These are phyloP conservation scores for Centaurea solstitialis DNA, from an alignment of 129 eudicot species.

Conservation along the genomic window DNA sequence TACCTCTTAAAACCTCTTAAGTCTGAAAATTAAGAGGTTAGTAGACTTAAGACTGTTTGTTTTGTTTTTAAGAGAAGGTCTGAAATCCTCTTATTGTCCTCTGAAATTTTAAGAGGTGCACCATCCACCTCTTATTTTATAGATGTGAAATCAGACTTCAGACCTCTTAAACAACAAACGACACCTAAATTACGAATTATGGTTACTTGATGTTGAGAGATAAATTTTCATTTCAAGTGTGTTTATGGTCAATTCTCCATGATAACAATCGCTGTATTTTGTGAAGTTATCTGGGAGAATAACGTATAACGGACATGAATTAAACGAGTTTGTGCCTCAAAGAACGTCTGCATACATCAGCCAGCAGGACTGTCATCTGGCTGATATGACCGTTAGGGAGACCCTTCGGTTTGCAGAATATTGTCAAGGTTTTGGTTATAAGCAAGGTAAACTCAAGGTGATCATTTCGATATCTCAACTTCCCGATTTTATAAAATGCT, in stretches of 20 bases:
- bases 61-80: too few species aligned
- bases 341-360: constrained; percentile 82
- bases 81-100: too few species aligned
- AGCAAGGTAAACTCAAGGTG: constrained; percentile 50
- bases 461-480: constrained; percentile 10
- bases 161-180: too few species aligned
- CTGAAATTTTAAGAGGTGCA: too few species aligned
- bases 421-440: constrained; percentile 84
- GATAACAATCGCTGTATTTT: constrained; percentile 15
- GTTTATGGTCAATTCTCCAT: too few species aligned
- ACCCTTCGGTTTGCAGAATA: constrained; percentile 77
- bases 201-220: background rate
- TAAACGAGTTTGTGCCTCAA: constrained; percentile 87
- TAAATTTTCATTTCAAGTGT: background rate
- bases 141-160: too few species aligned
- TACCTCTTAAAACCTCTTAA: too few species aligned
- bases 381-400: constrained; percentile 96
- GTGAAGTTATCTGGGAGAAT: constrained; percentile 78
- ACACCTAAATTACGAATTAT: background rate
- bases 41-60: too few species aligned
- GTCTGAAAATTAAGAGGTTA: too few species aligned
- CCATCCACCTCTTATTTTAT: too few species aligned
- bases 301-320: constrained; percentile 73
- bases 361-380: constrained; percentile 84
- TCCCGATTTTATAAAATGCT: background rate